Base-by-base conservation (phyloP, 495 filamentous ascomycete genomes). In the Annulohypoxylon maeteangense region DNA sequence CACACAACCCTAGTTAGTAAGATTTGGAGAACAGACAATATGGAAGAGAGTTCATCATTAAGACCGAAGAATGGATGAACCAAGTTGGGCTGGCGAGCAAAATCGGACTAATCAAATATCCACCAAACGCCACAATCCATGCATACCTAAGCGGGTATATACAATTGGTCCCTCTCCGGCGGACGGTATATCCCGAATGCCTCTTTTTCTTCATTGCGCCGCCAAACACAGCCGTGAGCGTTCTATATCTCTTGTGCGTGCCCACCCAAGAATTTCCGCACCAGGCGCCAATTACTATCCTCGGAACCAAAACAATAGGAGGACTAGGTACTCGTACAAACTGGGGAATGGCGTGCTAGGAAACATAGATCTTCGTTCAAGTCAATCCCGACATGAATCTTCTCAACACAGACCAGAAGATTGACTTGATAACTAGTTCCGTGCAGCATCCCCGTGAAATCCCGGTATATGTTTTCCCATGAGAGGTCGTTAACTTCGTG, bases 401-500 rank as follows among this genome's bases (percentile, higher is more conserved):
- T 60, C 22, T 47, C 38, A 7, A 34, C 36, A n/a, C 42, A 51
- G 20, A n/a, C 40, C 3, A 34, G 51, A 47, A 5, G 2, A 51
- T 27, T n/a, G 59, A 45, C 64, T 51, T 51, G 14, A 27, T 50
- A 68, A 48, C 32, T 34, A 44, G 32, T 44, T 23, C 16, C 42
- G 42, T 36, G 38, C 32, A 56, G 42, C 22, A 59, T 48, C 38
- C 53, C 25, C 18, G 8, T 2, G 2, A 4, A 57, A 62, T 57
- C 12, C 54, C 14, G 40, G 47, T 57, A 55, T 55, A 65, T 62
- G 53, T 29, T 66, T 31, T 51, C 64, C 25, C 60, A 65, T 61
- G 40, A 67, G 44, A 48, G 65, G 60, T 68, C 65, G 65, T 72
- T 14, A 72, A 72, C 53, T 60, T 72, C 70, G 58, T 72, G 60